Base-by-base conservation (phyloP, 129 eudicot species). In the Lactuca sativa region DNA sequence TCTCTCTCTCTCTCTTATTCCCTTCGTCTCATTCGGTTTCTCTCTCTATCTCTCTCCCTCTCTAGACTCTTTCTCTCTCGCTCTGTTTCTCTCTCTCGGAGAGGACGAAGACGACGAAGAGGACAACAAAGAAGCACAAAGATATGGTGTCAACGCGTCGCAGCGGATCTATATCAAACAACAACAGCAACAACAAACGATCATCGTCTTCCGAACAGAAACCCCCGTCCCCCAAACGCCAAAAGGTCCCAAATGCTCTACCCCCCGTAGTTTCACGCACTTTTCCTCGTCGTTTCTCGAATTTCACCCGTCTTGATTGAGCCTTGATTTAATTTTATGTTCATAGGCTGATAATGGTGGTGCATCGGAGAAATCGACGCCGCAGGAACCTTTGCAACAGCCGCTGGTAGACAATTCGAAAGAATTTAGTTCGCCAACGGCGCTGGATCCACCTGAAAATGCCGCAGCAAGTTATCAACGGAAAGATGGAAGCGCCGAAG, bases 121-220 rank as follows among this genome's bases (percentile, higher is more conserved):
- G 13, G 9, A 71, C 69, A 54, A 66, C 44, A 36, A 59, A 52
- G 7, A 14, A 43, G 12, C 63, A 51, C 63, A 17, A 60, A 71
- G 89, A 56, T 67, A 91, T 91, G 97, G 97, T 91, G 32, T 83
- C 97, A 55, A 91, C 97, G 64, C 85, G 97, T 80, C 82, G 97
- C 59, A 88, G 92, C 71, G 97, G 97, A 91, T 91, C 97, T 78
- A 73, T 72, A 40, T 74, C 95, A 12, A 71, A 64, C 66, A 72
- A 54, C 59, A 70, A 49, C 53, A 75, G 13, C 72, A 74, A 33
- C 68, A 76, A 66, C 67, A 78, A 83, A 70, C 76, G 87, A 74
- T 77, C 95, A 18, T 71, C 95, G 2, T 86, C 95, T 33, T 79
- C 95, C 4, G 90, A 91, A 17, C 82, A 77, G 13, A 84, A 81